Evolutionary conservation across 345 rosid genomes (phyloP).

Genomic region (Triadica sebifera): DNA sequence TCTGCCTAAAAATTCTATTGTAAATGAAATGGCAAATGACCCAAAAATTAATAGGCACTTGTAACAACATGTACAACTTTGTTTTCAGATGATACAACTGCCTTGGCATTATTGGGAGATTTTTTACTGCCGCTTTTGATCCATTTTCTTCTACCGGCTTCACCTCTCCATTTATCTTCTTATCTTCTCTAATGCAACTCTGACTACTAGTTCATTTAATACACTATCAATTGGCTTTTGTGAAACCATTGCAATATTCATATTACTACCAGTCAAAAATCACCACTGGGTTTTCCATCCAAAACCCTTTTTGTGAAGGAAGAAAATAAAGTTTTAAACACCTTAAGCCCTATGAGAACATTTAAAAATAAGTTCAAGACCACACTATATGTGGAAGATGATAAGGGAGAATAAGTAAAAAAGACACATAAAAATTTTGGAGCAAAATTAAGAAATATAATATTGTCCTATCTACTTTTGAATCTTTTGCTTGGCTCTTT

Average conservation of each 20-base stretch:
- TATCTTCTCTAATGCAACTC: constrained; percentile 3
- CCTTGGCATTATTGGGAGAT: background rate
- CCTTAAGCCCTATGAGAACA: background rate
- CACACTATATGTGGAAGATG: background rate
- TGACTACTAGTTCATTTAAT: constrained; percentile 7
- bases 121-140: constrained; percentile 20
- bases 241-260: background rate
- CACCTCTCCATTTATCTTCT: constrained; percentile 33
- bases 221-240: constrained; percentile 19
- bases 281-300: constrained; percentile 25
- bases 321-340: background rate
- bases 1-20: constrained; percentile 12
- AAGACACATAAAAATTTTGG: background rate
- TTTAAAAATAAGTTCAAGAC: background rate
- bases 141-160: constrained; percentile 24
- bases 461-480: constrained; percentile 50
- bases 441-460: background rate
- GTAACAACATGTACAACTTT: constrained; percentile 25
- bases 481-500: constrained; percentile 32
- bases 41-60: constrained; percentile 45
- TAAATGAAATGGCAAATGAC: background rate
- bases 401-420: background rate
- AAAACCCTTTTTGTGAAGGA: constrained; percentile 20
- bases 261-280: constrained; percentile 7
- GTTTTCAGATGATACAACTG: constrained; percentile 22